These are phyloP conservation scores for Leishmania turanica DNA, from an alignment of 208 protist genomes.

Conservation along the genomic window DNA sequence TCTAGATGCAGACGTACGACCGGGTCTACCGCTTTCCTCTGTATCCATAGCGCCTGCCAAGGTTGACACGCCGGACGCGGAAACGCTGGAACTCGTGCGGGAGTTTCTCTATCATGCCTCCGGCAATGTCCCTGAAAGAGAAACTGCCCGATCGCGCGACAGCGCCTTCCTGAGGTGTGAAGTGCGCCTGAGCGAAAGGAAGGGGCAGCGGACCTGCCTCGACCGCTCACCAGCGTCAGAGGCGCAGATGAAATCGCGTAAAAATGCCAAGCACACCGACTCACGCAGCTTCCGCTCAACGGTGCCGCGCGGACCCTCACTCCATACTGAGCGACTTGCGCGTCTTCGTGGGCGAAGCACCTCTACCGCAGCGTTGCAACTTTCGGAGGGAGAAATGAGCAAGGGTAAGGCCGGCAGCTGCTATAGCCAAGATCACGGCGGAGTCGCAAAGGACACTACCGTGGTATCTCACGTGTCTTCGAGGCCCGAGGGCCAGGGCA, in stretches of 20 bases:
- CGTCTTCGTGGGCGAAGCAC: neutral
- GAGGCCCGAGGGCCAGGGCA: neutral
- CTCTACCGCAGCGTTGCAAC: neutral
- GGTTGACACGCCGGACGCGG: conserved; percentile 2
- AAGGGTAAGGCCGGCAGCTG: neutral
- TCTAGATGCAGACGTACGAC: conserved; percentile 14
- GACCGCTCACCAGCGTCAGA: neutral
- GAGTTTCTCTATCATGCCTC: conserved; percentile 8
- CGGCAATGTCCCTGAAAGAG: neutral
- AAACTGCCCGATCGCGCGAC: neutral
- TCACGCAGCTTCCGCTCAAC: neutral
- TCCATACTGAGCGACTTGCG: conserved; percentile 2
- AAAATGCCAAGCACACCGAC: neutral
- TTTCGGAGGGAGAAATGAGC: neutral
- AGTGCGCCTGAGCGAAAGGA: neutral
- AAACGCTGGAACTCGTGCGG: conserved; percentile 1
- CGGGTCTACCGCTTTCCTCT: conserved; percentile 8
- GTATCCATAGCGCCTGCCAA: neutral
- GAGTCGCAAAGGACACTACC: neutral
- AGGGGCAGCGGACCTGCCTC: neutral
- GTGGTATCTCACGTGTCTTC: neutral
- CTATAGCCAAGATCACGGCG: neutral
- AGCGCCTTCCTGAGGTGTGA: neutral
- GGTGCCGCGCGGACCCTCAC: neutral
- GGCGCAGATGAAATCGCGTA: neutral